Evolutionary conservation across 768 basidiomycete genomes (phyloP).

Genomic region (Auricularia sp.): DNA sequence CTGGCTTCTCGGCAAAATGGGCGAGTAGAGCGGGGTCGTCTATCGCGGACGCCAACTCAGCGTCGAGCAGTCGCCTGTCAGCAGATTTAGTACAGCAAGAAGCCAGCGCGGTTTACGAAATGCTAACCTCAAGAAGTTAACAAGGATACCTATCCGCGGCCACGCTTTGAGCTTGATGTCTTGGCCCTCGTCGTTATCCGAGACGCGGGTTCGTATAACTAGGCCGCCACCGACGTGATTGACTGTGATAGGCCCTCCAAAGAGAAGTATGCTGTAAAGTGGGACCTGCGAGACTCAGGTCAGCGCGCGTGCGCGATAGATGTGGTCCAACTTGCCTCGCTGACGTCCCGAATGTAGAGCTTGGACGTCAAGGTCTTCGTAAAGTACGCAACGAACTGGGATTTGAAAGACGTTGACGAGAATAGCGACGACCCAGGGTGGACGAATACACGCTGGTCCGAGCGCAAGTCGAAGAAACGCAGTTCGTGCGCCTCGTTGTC

Average conservation of each 20-base stretch:
- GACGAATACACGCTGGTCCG: conserved; percentile 53
- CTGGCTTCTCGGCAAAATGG: conserved; percentile 39
- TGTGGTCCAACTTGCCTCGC: conserved; percentile 45
- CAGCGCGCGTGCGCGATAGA: not conserved
- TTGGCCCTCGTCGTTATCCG: conserved; percentile 33
- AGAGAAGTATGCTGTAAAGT: conserved; percentile 73
- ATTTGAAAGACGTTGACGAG: conserved; percentile 56
- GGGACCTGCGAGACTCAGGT: conserved; percentile 45
- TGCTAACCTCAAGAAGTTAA: conserved; percentile 67
- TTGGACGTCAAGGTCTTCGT: conserved; percentile 74
- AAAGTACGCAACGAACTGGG: conserved; percentile 77
- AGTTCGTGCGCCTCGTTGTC: conserved; percentile 80
- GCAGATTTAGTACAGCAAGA: too few relatives aligned
- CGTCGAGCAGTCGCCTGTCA: conserved; percentile 55
- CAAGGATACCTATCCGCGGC: conserved; percentile 85
- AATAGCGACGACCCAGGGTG: conserved; percentile 82
- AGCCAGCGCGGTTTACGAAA: not conserved
- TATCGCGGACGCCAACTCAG: conserved; percentile 52
- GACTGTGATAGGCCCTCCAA: conserved; percentile 69
- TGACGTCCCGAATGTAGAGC: conserved; percentile 76
- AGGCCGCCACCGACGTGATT: conserved; percentile 77
- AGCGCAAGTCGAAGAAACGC: conserved; percentile 62
- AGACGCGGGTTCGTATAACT: conserved; percentile 29
- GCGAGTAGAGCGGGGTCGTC: conserved; percentile 47
- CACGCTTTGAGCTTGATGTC: conserved; percentile 62